These are phyloP conservation scores for Fusarium irregulare DNA, from an alignment of 2,329 filamentous ascomycete species.

Conservation along the genomic window DNA sequence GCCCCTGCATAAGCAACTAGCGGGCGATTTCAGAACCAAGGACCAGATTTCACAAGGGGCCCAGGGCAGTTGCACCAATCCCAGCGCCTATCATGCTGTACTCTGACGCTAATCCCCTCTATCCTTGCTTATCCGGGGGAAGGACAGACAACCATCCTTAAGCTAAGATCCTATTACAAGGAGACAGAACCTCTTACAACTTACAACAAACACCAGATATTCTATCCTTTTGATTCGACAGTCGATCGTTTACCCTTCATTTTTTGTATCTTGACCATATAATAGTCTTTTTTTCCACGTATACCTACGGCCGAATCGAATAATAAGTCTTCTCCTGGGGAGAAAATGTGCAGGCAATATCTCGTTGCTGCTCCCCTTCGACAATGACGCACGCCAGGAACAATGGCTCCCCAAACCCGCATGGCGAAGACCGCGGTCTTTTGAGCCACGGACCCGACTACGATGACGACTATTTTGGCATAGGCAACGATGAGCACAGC, in stretches of 20 bases:
- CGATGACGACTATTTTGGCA: constrained; percentile 45
- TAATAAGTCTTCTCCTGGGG: constrained; percentile 4
- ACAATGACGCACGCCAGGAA: constrained; percentile 51
- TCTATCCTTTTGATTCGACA: constrained; percentile 21
- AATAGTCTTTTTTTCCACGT: neutral
- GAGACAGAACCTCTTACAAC: constrained; percentile 3
- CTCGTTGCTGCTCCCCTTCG: constrained; percentile 35
- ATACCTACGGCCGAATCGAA: constrained; percentile 8
- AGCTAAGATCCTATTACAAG: constrained; percentile 4
- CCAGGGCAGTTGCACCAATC: constrained; percentile 35
- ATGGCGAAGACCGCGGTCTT: constrained; percentile 51
- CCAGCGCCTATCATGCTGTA: constrained; percentile 36
- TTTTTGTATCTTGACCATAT: neutral
- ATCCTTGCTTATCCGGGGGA: constrained; percentile 42
- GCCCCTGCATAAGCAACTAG: constrained; percentile 37
- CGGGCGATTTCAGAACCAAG: constrained; percentile 30
- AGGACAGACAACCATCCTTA: constrained; percentile 31
- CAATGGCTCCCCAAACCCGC: constrained; percentile 46
- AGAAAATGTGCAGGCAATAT: constrained; percentile 45
- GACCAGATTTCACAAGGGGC: constrained; percentile 35
- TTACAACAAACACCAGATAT: constrained; percentile 18
- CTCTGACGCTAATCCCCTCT: constrained; percentile 27
- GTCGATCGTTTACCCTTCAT: constrained; percentile 23
- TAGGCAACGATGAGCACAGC: constrained; percentile 35
- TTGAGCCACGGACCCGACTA: constrained; percentile 40